These are phyloP conservation scores for Chlamydomonas reinhardtii DNA, from an alignment of 163 green algal species.

Conservation along the genomic window DNA sequence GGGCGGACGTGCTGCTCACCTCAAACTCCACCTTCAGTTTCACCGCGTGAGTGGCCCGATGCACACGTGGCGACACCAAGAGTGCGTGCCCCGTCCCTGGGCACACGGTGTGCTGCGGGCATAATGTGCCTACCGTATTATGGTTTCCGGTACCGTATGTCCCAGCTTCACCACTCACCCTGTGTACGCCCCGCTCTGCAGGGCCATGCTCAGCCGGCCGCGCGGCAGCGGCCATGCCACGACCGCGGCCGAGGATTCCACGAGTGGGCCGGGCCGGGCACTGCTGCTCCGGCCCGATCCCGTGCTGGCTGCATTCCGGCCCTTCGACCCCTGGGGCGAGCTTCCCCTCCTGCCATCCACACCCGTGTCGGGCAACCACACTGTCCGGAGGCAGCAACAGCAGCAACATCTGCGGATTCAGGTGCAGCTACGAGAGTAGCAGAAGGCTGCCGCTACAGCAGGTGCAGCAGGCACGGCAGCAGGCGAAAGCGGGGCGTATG, in stretches of 20 bases:
- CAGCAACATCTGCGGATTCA: too few relatives aligned
- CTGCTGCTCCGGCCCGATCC: conserved; percentile 40
- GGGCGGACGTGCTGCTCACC: conserved; percentile 30
- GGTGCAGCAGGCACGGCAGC: too few relatives aligned
- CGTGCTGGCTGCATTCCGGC: neutral
- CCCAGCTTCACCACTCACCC: too few relatives aligned
- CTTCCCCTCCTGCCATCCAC: conserved; percentile 35
- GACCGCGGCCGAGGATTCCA: too few relatives aligned
- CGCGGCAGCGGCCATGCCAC: neutral
- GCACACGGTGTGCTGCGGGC: neutral
- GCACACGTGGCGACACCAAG: too few relatives aligned
- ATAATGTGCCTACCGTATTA: neutral
- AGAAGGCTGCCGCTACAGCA: too few relatives aligned
- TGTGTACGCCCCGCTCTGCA: too few relatives aligned
- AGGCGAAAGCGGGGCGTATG: too few relatives aligned
- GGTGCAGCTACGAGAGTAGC: too few relatives aligned
- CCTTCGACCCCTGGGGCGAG: conserved; percentile 34
- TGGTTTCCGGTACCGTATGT: too few relatives aligned
- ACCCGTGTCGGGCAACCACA: neutral
- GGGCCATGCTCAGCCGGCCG: neutral
- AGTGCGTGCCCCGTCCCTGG: too few relatives aligned
- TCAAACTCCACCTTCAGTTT: conserved; percentile 29
- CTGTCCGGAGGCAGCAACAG: neutral
- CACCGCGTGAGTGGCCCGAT: neutral
- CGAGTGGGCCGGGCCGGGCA: neutral